Evolutionary conservation across 179 eudicot genomes (phyloP).

Genomic region (Spinacia oleracea): DNA sequence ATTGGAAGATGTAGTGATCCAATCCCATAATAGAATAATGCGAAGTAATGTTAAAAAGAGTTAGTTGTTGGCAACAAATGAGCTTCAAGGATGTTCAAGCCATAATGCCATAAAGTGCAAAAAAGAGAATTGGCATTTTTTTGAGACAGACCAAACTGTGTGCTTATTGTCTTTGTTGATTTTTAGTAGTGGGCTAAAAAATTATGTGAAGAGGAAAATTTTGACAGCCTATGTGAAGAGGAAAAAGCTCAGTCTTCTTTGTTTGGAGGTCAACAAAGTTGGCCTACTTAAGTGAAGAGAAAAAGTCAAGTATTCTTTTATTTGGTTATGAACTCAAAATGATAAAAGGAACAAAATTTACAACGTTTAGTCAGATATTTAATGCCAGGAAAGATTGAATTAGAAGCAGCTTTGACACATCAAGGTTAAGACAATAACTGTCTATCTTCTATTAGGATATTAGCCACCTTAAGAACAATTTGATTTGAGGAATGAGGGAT

Average conservation of each 20-base stretch:
- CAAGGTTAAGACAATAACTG: neutral
- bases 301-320: neutral
- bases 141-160: neutral
- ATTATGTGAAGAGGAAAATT: neutral
- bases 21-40: neutral
- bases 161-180: neutral
- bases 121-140: neutral
- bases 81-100: neutral
- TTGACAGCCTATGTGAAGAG: neutral
- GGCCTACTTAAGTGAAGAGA: neutral
- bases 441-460: neutral
- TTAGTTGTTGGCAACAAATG: neutral
- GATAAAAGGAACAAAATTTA: neutral
- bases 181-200: neutral
- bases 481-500: neutral
- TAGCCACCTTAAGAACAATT: neutral
- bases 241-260: neutral
- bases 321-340: neutral
- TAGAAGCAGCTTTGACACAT: neutral
- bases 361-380: neutral
- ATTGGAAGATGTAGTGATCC: neutral
- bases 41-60: neutral
- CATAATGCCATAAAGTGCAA: neutral
- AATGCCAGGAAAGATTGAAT: neutral
- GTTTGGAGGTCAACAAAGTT: neutral